Evolutionary conservation across 495 filamentous ascomycete genomes (phyloP).

Genomic region (Parathielavia appendiculata): DNA sequence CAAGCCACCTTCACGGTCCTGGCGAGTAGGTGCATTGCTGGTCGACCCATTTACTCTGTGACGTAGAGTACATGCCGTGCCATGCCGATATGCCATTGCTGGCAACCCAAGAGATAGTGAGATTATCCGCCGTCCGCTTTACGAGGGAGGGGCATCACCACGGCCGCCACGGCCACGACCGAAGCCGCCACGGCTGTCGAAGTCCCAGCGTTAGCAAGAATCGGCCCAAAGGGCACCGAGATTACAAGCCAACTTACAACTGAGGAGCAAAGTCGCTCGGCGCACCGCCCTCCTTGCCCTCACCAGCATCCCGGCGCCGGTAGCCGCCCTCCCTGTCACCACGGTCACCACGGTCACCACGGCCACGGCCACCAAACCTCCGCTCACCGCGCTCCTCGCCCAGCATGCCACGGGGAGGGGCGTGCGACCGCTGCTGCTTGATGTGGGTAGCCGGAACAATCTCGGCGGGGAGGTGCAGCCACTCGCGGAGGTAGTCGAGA

Average conservation of each 20-base stretch:
- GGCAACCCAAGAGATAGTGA: slow-evolving; percentile 36
- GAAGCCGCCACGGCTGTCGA: slow-evolving; percentile 75
- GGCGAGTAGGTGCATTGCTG: slow-evolving; percentile 31
- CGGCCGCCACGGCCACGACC: slow-evolving; percentile 82
- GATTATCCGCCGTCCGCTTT: slow-evolving; percentile 33
- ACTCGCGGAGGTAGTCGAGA: slow-evolving; percentile 99
- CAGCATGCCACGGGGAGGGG: slow-evolving; percentile 97
- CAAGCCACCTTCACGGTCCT: slow-evolving; percentile 33
- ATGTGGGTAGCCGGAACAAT: slow-evolving; percentile 99
- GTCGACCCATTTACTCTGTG: slow-evolving; percentile 31
- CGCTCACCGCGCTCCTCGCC: slow-evolving; percentile 81
- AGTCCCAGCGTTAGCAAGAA: slow-evolving; percentile 28
- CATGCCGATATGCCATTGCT: slow-evolving; percentile 38
- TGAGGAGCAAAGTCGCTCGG: slow-evolving; percentile 91
- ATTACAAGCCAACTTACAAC: slow-evolving; percentile 55
- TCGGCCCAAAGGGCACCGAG: neutral
- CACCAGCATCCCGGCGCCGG: slow-evolving; percentile 78
- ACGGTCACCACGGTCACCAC: slow-evolving; percentile 62
- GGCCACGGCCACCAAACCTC: slow-evolving; percentile 58
- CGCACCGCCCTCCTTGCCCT: slow-evolving; percentile 91
- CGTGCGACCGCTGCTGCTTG: slow-evolving; percentile 99
- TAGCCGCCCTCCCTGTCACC: slow-evolving; percentile 91
- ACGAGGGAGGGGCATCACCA: slow-evolving; percentile 64
- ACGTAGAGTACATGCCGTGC: slow-evolving; percentile 49
- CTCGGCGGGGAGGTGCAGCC: slow-evolving; percentile 99